Evolutionary conservation across 352 stramenopile genomes (phyloP).

Genomic region (Phytophthora lateralis): DNA sequence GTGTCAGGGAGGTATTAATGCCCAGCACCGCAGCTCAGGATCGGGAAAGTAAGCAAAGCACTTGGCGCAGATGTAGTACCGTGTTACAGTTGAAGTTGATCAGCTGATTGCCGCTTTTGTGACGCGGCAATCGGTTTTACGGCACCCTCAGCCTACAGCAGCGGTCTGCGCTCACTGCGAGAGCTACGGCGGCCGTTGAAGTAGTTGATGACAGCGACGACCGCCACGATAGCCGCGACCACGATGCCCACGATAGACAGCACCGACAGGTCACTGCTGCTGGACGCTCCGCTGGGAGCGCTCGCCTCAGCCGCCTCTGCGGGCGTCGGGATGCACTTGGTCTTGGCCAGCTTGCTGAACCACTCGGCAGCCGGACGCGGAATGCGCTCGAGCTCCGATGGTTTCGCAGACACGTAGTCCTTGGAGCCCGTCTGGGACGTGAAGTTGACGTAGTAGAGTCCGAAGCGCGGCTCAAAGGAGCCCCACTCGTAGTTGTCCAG

Average conservation of each 20-base stretch:
- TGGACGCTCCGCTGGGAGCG: slow-evolving; percentile 27
- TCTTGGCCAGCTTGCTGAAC: slow-evolving; percentile 37
- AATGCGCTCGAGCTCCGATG: slow-evolving; percentile 37
- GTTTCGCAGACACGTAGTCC: slow-evolving; percentile 29
- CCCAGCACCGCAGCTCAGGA: no score
- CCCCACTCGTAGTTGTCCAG: slow-evolving; percentile 97
- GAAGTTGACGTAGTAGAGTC: slow-evolving; percentile 60
- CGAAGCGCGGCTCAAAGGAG: slow-evolving; percentile 58
- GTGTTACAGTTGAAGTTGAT: no score
- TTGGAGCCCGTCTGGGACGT: slow-evolving; percentile 35
- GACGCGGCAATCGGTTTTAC: background rate
- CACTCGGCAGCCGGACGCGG: slow-evolving; percentile 46
- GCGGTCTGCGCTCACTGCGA: slow-evolving; percentile 15
- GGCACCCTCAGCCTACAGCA: slow-evolving; percentile 11
- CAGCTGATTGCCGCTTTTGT: background rate
- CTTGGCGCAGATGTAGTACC: no score
- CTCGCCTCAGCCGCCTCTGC: slow-evolving; percentile 21
- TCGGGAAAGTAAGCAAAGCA: no score
- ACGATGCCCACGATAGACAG: slow-evolving; percentile 32
- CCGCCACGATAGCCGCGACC: slow-evolving; percentile 19
- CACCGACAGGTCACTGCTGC: slow-evolving; percentile 26
- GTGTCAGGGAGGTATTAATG: no score
- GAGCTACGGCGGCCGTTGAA: slow-evolving; percentile 17
- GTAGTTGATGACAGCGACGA: slow-evolving; percentile 23
- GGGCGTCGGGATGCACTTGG: slow-evolving; percentile 27